phyloP scores from a whole-genome alignment of 2,329 filamentous ascomycete genomes.

The Cryphonectria naterciae region DNA sequence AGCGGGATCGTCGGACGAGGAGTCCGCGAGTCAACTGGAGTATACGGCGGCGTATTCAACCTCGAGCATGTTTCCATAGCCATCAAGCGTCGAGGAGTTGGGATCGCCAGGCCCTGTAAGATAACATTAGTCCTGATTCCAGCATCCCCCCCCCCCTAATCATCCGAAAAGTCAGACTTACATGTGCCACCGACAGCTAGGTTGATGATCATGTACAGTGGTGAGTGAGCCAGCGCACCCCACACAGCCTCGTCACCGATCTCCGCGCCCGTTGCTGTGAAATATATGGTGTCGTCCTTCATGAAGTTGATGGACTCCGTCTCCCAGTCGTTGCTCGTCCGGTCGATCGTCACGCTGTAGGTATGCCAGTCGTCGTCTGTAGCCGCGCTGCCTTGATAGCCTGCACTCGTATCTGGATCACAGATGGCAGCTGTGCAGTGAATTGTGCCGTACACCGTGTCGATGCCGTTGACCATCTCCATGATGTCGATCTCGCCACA shows the following conservation, averaged over 20 bases:
- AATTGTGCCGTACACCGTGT: slow-evolving; percentile 51
- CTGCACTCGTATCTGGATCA: slow-evolving; percentile 47
- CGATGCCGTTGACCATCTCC: slow-evolving; percentile 57
- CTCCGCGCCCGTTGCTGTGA: slow-evolving; percentile 47
- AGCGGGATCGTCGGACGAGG: slow-evolving; percentile 19
- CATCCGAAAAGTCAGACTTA: slow-evolving; percentile 39
- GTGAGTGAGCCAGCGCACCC: slow-evolving; percentile 53
- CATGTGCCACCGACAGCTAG: slow-evolving; percentile 59
- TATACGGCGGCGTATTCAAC: slow-evolving; percentile 37
- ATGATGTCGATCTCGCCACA: slow-evolving; percentile 63
- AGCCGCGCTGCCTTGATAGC: slow-evolving; percentile 29
- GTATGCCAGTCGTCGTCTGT: slow-evolving; percentile 49
- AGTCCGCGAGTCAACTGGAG: slow-evolving; percentile 22
- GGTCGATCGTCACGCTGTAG: slow-evolving; percentile 56
- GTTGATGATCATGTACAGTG: slow-evolving; percentile 58
- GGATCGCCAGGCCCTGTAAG: slow-evolving; percentile 51
- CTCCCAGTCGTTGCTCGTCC: slow-evolving; percentile 48
- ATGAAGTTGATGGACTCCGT: slow-evolving; percentile 57
- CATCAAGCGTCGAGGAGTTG: slow-evolving; percentile 38
- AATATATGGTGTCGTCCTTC: slow-evolving; percentile 49
- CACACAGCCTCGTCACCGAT: slow-evolving; percentile 53
- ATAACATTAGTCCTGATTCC: slow-evolving; percentile 21
- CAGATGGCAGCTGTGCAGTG: slow-evolving; percentile 51
- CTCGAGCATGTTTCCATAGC: slow-evolving; percentile 37
- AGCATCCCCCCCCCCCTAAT: neutral